phyloP scores from a whole-genome alignment of 2,329 filamentous ascomycete genomes.

The Nannizziopsis barbatae region DNA sequence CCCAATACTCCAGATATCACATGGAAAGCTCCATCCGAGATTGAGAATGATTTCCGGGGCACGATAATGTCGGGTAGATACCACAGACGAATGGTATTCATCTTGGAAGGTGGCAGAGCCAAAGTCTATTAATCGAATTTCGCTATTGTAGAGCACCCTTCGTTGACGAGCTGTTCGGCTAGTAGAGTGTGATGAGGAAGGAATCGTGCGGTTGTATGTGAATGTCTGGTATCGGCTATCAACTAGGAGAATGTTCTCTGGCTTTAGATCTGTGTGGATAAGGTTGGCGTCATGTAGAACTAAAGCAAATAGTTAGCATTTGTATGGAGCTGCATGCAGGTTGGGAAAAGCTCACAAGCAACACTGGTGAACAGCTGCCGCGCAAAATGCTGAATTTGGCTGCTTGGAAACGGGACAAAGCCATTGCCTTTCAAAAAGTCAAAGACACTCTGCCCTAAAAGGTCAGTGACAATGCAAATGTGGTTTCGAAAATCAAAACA shows the following conservation, averaged over 20 bases:
- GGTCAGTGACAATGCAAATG: constrained; percentile 72
- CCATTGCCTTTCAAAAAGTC: constrained; percentile 93
- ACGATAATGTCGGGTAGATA: constrained; percentile 55
- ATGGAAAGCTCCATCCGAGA: constrained; percentile 56
- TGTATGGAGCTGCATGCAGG: constrained; percentile 12
- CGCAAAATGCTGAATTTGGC: constrained; percentile 94
- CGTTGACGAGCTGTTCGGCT: constrained; percentile 49
- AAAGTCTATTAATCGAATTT: constrained; percentile 58
- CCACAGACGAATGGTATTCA: constrained; percentile 57
- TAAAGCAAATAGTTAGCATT: constrained; percentile 31
- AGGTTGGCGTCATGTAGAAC: constrained; percentile 94
- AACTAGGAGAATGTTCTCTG: constrained; percentile 56
- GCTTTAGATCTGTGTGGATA: constrained; percentile 75
- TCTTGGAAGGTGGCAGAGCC: constrained; percentile 58
- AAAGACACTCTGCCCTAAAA: constrained; percentile 90
- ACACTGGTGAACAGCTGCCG: constrained; percentile 96
- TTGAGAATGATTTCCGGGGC: constrained; percentile 58
- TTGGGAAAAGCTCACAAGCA: constrained; percentile 61
- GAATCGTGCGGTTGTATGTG: constrained; percentile 57
- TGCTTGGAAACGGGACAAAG: constrained; percentile 96
- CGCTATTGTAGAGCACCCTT: constrained; percentile 52
- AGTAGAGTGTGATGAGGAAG: constrained; percentile 50
- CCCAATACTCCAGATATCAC: constrained; percentile 59
- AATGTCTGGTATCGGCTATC: constrained; percentile 56
- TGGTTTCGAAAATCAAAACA: constrained; percentile 97